Conservation (phyloP, 306 rosid species). For the Vicia sativa region DNA sequence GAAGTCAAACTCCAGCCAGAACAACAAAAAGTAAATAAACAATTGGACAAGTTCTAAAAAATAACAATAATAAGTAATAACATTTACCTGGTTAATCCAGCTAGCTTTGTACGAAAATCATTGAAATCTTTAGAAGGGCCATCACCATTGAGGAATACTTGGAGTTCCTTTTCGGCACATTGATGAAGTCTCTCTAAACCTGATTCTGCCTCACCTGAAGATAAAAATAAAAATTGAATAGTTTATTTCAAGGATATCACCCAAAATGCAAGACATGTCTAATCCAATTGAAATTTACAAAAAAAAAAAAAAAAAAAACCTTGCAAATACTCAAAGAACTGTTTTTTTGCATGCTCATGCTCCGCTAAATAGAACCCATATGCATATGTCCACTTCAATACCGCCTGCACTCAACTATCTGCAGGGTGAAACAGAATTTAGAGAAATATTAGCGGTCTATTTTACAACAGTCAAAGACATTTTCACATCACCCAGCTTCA, state of each 20-base stretch:
- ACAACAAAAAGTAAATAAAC: neutral
- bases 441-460: neutral
- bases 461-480: conserved; percentile 22
- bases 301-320: conserved; percentile 50
- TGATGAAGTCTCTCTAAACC: conserved; percentile 85
- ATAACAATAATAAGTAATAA: conserved; percentile 27
- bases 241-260: conserved; percentile 9
- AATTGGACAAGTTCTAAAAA: neutral
- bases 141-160: conserved; percentile 58
- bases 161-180: conserved; percentile 79
- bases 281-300: conserved; percentile 20
- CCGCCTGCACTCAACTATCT: conserved; percentile 99
- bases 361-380: conserved; percentile 92
- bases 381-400: conserved; percentile 97
- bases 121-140: conserved; percentile 66
- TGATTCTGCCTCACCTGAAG: conserved; percentile 82
- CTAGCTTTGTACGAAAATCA: conserved; percentile 74
- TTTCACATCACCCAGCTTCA: conserved; percentile 1
- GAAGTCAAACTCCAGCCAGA: neutral
- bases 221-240: neutral
- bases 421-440: conserved; percentile 41
- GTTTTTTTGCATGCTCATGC: conserved; percentile 70
- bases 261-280: conserved; percentile 26
- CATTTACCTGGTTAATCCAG: conserved; percentile 70
- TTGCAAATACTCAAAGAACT: conserved; percentile 80